These are phyloP conservation scores for Calvatia gigantea DNA, from an alignment of 768 basidiomycete genomes.

Conservation along the genomic window DNA sequence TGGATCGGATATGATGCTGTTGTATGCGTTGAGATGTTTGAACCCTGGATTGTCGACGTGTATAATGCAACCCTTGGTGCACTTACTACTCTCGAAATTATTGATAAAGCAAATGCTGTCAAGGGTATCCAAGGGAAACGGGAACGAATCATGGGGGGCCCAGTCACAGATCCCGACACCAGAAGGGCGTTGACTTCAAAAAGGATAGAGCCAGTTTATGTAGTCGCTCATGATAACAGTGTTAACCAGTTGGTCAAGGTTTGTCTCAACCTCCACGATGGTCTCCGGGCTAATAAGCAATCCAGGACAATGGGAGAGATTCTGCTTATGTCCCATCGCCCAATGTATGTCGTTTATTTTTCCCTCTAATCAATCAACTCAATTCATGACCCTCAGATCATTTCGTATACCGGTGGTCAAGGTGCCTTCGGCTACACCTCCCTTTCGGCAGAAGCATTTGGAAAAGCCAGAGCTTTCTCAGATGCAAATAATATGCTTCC, in stretches of 20 bases:
- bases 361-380: not conserved
- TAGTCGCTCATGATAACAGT: slow-evolving; percentile 31
- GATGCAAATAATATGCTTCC: slow-evolving; percentile 38
- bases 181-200: slow-evolving; percentile 26
- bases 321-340: slow-evolving; percentile 36
- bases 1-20: slow-evolving; percentile 36
- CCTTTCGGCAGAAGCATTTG: slow-evolving; percentile 29
- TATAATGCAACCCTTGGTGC: slow-evolving; percentile 29
- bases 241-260: slow-evolving; percentile 33
- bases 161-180: slow-evolving; percentile 17
- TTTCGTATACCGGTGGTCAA: slow-evolving; percentile 33
- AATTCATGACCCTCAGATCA: slow-evolving; percentile 18
- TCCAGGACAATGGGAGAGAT: slow-evolving; percentile 33
- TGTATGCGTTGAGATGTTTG: slow-evolving; percentile 36
- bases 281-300: not conserved
- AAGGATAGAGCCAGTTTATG: slow-evolving; percentile 21
- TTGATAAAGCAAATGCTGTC: slow-evolving; percentile 26
- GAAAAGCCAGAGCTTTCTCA: slow-evolving; percentile 28
- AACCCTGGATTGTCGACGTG: slow-evolving; percentile 37
- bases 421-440: slow-evolving; percentile 36
- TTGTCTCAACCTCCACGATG: not conserved
- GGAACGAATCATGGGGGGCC: slow-evolving; percentile 20
- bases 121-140: slow-evolving; percentile 15
- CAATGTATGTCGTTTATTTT: slow-evolving; percentile 23
- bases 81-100: slow-evolving; percentile 27